Evolutionary conservation across 768 basidiomycete species (phyloP).

Genomic region (Auricularia cornea): DNA sequence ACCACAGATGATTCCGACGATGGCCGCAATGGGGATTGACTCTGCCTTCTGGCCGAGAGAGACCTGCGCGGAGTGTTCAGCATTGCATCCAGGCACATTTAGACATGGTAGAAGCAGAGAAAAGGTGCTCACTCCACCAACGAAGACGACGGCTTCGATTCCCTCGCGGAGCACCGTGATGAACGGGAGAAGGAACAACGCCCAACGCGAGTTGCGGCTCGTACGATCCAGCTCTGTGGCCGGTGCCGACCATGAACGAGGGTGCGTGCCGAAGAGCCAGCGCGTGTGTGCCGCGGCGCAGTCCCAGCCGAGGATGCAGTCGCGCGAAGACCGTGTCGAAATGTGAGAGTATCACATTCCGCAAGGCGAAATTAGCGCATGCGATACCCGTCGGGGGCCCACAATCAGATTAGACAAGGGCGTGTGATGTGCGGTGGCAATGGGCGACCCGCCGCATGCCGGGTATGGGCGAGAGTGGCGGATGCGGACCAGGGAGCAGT

Average conservation of each 20-base stretch:
- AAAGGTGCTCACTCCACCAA: conserved; percentile 55
- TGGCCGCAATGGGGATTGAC: conserved; percentile 84
- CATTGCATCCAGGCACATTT: conserved; percentile 70
- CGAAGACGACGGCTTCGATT: conserved; percentile 87
- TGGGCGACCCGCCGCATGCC: no score
- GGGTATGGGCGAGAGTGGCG: no score
- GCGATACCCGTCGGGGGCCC: neutral
- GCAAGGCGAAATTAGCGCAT: neutral
- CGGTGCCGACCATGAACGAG: neutral
- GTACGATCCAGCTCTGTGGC: conserved; percentile 37
- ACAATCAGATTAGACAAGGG: neutral
- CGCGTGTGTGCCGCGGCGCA: no score
- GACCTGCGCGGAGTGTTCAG: conserved; percentile 62
- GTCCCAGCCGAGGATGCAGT: no score
- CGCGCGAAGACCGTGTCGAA: neutral
- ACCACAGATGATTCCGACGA: conserved; percentile 76
- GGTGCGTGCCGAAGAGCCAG: no score
- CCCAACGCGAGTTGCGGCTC: conserved; percentile 64
- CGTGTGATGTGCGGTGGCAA: neutral
- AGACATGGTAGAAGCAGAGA: conserved; percentile 31
- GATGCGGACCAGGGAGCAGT: no score
- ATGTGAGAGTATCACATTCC: neutral
- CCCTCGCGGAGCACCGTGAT: conserved; percentile 93
- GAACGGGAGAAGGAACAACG: conserved; percentile 80
- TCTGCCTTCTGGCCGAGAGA: conserved; percentile 74